Evolutionary conservation across 2,329 filamentous ascomycete genomes (phyloP).

Genomic region (Immersiporthe knoxdaviesiana): DNA sequence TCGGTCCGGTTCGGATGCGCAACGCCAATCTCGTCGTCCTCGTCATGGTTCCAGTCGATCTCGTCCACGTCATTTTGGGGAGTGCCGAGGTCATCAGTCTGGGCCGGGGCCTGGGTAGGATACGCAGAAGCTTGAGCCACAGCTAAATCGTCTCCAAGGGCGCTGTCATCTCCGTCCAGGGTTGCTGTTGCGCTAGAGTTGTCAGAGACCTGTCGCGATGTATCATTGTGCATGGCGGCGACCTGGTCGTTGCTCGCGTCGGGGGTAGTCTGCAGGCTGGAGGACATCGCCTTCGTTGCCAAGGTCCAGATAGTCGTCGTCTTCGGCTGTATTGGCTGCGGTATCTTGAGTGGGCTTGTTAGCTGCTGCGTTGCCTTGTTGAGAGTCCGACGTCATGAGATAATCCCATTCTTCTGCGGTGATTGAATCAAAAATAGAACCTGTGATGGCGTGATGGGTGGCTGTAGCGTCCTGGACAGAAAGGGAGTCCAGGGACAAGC

Average conservation of each 20-base stretch:
- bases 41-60: constrained; percentile 43
- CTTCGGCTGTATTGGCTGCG: constrained; percentile 17
- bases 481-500: background rate
- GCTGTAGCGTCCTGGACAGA: background rate
- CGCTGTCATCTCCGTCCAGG: constrained; percentile 43
- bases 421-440: constrained; percentile 2
- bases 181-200: constrained; percentile 39
- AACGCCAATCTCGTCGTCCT: constrained; percentile 38
- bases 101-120: constrained; percentile 11
- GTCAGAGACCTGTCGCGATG: constrained; percentile 14
- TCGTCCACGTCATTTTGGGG: constrained; percentile 34
- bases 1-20: constrained; percentile 30
- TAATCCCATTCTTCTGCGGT: constrained; percentile 8
- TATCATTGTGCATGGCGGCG: constrained; percentile 11
- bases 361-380: constrained; percentile 16
- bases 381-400: constrained; percentile 3
- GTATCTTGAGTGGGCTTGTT: constrained; percentile 18
- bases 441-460: background rate
- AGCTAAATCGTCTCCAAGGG: constrained; percentile 37
- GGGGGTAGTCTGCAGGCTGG: background rate
- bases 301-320: constrained; percentile 31
- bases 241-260: constrained; percentile 7
- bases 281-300: constrained; percentile 15
- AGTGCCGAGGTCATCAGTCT: constrained; percentile 15
- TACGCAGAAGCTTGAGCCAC: constrained; percentile 34